Percentiles rank a stretch among this genome's conserved stretches.
Conservation (phyloP, 139 green algal species). For the Chlamydomonas incerta region DNA sequence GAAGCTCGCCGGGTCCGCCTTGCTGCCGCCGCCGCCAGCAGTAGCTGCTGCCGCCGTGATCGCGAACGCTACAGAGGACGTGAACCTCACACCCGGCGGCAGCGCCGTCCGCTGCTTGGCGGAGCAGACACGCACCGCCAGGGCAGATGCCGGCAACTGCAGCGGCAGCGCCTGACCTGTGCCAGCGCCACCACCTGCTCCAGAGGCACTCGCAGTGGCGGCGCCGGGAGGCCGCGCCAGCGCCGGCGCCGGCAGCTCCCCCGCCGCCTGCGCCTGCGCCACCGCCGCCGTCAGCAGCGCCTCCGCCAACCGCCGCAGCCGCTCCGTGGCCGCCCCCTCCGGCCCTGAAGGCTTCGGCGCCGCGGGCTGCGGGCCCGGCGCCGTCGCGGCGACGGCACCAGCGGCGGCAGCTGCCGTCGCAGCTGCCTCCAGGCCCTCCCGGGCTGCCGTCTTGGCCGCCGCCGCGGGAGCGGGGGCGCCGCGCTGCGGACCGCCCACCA, state of each 20-base stretch:
- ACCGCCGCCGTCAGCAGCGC: background rate
- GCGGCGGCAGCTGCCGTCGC: background rate
- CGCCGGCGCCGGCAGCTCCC: background rate
- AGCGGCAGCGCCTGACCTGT: background rate
- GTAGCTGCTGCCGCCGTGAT: slow-evolving; percentile 5
- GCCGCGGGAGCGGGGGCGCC: too few relatives aligned
- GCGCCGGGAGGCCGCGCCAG: too few relatives aligned
- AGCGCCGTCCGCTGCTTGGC: slow-evolving; percentile 34
- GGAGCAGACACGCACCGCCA: background rate
- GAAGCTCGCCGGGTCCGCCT: background rate
- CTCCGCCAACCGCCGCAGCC: background rate
- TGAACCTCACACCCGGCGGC: background rate
- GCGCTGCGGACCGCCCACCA: too few relatives aligned
- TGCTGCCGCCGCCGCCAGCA: background rate
- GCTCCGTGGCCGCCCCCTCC: background rate
- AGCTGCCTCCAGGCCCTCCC: too few relatives aligned
- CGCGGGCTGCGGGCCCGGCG: too few relatives aligned
- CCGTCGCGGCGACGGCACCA: too few relatives aligned
- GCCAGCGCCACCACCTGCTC: background rate
- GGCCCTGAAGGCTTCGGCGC: background rate
- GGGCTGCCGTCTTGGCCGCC: too few relatives aligned
- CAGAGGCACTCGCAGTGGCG: background rate
- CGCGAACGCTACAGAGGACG: background rate
- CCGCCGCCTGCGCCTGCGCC: background rate
- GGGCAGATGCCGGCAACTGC: background rate